phyloP scores from a whole-genome alignment of 2,329 filamentous ascomycete genomes.

The Fusarium cicatricum region DNA sequence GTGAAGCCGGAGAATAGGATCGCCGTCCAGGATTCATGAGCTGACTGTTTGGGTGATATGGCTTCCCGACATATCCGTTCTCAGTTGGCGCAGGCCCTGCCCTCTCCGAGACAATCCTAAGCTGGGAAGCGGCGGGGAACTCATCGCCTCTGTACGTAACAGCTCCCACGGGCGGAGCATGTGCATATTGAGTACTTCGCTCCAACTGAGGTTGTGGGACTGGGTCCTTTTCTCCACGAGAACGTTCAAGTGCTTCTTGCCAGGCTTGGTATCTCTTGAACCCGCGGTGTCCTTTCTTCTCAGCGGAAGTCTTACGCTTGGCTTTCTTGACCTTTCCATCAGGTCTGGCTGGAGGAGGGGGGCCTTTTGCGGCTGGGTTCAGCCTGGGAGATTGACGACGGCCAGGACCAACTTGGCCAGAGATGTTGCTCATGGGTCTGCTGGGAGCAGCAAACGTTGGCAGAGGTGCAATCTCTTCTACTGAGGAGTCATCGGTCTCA shows the following conservation, averaged over 20 bases:
- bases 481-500: slow-evolving; percentile 48
- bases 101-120: slow-evolving; percentile 28
- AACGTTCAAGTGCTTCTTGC: slow-evolving; percentile 50
- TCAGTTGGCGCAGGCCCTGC: slow-evolving; percentile 36
- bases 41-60: slow-evolving; percentile 27
- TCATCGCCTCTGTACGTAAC: slow-evolving; percentile 19
- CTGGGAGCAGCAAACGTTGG: slow-evolving; percentile 9
- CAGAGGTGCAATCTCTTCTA: slow-evolving; percentile 36
- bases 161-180: slow-evolving; percentile 12
- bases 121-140: slow-evolving; percentile 29
- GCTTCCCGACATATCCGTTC: slow-evolving; percentile 43
- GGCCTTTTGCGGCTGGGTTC: slow-evolving; percentile 15
- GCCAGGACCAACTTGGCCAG: slow-evolving; percentile 23
- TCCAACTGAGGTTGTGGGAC: slow-evolving; percentile 23
- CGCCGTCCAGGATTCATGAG: slow-evolving; percentile 25
- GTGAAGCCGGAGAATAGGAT: slow-evolving; percentile 32
- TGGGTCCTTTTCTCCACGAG: slow-evolving; percentile 18
- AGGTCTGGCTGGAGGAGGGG: slow-evolving; percentile 26
- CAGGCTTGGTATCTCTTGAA: slow-evolving; percentile 59
- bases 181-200: slow-evolving; percentile 14
- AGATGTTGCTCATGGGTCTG: slow-evolving; percentile 17
- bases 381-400: slow-evolving; percentile 32
- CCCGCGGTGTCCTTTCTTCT: slow-evolving; percentile 52
- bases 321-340: slow-evolving; percentile 40
- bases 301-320: slow-evolving; percentile 40